Conservation (phyloP, 2,329 filamentous ascomycete genomes). For the Ophiobolus disseminans region DNA sequence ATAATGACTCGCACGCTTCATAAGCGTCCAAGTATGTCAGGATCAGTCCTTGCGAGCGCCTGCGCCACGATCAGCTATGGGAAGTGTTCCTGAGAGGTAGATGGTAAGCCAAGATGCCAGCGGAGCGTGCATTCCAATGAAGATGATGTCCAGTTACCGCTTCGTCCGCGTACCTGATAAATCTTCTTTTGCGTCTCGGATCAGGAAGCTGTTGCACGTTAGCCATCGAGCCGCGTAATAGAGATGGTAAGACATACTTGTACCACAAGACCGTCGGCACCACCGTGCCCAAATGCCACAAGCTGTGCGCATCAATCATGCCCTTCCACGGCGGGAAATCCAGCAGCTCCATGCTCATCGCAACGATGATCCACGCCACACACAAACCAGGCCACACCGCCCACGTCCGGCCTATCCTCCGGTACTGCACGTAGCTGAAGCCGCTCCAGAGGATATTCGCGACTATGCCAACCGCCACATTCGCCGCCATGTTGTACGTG, state of each 20-base stretch:
- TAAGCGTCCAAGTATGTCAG: too few relatives aligned
- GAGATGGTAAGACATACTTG: slow-evolving; percentile 69
- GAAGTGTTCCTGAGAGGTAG: slow-evolving; percentile 27
- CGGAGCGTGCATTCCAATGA: slow-evolving; percentile 4
- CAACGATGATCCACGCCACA: slow-evolving; percentile 88
- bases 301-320: slow-evolving; percentile 87
- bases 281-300: slow-evolving; percentile 96
- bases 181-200: slow-evolving; percentile 86
- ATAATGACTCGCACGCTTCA: background rate
- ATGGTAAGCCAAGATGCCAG: slow-evolving; percentile 27
- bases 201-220: slow-evolving; percentile 70
- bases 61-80: slow-evolving; percentile 26
- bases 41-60: slow-evolving; percentile 14
- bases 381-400: slow-evolving; percentile 88
- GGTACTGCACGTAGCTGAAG: slow-evolving; percentile 80
- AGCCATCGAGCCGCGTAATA: slow-evolving; percentile 14
- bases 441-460: slow-evolving; percentile 86
- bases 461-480: slow-evolving; percentile 79
- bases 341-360: slow-evolving; percentile 94
- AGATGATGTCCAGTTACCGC: slow-evolving; percentile 53
- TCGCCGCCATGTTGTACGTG: slow-evolving; percentile 96
- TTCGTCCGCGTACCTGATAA: slow-evolving; percentile 77
- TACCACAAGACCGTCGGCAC: slow-evolving; percentile 90
- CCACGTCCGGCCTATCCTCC: slow-evolving; percentile 75
- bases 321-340: slow-evolving; percentile 89